Evolutionary conservation across 1,284 basidiomycete genomes (phyloP).

Genomic region (Rhodotorula sp.): DNA sequence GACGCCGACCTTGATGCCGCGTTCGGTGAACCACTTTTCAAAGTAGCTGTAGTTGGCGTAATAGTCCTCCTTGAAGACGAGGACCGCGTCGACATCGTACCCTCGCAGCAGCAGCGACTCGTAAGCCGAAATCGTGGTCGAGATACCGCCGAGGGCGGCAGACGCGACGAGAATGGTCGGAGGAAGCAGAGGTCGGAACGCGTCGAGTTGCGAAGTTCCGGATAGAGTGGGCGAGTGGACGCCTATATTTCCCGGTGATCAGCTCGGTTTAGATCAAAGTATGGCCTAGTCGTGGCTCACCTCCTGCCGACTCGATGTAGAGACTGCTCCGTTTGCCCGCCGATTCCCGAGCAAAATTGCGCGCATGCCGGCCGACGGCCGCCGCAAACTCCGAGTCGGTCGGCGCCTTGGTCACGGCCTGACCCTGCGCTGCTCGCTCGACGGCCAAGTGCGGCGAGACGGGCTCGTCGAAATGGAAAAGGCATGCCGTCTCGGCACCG

Average conservation of each 20-base stretch:
- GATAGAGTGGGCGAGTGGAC: slow-evolving; percentile 88
- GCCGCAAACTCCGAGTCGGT: slow-evolving; percentile 65
- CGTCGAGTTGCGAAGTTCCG: slow-evolving; percentile 80
- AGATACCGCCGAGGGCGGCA: slow-evolving; percentile 87
- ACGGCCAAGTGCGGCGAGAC: slow-evolving; percentile 92
- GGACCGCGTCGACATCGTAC: slow-evolving; percentile 80
- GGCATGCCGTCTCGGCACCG: slow-evolving; percentile 64
- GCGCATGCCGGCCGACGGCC: slow-evolving; percentile 64
- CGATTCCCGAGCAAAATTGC: slow-evolving; percentile 53
- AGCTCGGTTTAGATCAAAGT: not conserved
- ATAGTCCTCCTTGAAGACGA: slow-evolving; percentile 82
- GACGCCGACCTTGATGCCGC: slow-evolving; percentile 61
- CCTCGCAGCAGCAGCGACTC: slow-evolving; percentile 87
- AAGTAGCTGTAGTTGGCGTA: slow-evolving; percentile 86
- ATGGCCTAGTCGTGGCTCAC: slow-evolving; percentile 8
- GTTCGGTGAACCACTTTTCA: slow-evolving; percentile 65
- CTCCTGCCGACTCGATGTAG: slow-evolving; percentile 73
- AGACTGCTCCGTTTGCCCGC: slow-evolving; percentile 50
- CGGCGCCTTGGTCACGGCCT: slow-evolving; percentile 51
- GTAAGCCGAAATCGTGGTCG: slow-evolving; percentile 87
- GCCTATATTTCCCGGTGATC: slow-evolving; percentile 55
- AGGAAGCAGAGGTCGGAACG: slow-evolving; percentile 77
- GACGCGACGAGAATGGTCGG: slow-evolving; percentile 87
- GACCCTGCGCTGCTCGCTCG: slow-evolving; percentile 55
- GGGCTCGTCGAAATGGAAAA: slow-evolving; percentile 82